phyloP scores from a whole-genome alignment of 257 asterid genomes.

The Dorcoceras hygrometricum region DNA sequence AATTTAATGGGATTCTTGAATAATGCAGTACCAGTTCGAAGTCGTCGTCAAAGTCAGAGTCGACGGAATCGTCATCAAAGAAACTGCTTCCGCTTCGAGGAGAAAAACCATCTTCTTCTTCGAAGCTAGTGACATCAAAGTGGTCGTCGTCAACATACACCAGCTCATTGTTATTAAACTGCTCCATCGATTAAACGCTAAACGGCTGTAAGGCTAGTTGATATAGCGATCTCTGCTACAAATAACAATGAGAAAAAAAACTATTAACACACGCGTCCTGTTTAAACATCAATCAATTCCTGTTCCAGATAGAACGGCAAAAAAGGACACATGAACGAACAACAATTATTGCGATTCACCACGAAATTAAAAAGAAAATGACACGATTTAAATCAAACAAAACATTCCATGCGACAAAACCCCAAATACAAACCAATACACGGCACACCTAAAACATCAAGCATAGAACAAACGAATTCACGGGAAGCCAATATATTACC shows the following conservation, averaged over 20 bases:
- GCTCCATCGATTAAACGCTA: slow-evolving; percentile 42
- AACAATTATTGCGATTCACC: too few relatives aligned
- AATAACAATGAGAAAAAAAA: background rate
- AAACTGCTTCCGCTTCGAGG: slow-evolving; percentile 26
- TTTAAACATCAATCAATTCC: background rate
- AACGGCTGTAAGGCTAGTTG: background rate
- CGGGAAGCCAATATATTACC: slow-evolving; percentile 21
- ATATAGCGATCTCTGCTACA: background rate
- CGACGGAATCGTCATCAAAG: slow-evolving; percentile 35
- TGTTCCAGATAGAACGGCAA: background rate
- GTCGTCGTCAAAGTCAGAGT: slow-evolving; percentile 74
- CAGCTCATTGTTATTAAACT: slow-evolving; percentile 51
- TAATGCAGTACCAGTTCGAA: slow-evolving; percentile 44
- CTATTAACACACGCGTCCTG: too few relatives aligned
- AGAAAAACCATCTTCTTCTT: slow-evolving; percentile 35
- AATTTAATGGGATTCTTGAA: background rate
- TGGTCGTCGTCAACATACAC: slow-evolving; percentile 51
- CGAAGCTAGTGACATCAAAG: slow-evolving; percentile 39
- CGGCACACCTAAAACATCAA: background rate
- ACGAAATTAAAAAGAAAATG: background rate
- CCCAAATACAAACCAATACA: background rate
- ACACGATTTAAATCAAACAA: background rate
- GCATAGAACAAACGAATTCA: background rate
- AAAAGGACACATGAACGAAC: background rate
- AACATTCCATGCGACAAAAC: background rate